Conservation (phyloP, 169 alveolate genomes). For the Plasmodium chabaudi region DNA sequence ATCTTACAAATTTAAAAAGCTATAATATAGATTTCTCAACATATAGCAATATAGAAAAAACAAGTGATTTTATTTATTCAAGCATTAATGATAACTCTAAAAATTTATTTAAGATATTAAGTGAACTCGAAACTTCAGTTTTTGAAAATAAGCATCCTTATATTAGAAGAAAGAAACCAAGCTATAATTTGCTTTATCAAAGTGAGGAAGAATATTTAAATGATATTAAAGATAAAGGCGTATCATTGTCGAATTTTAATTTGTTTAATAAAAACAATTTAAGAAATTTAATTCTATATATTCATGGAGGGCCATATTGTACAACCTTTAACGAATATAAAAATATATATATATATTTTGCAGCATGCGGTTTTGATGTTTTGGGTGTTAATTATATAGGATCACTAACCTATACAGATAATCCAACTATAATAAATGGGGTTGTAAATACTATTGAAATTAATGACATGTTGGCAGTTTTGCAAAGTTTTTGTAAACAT, state of each 20-base stretch:
- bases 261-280: constrained; percentile 50
- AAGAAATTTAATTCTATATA: constrained; percentile 60
- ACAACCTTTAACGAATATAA: constrained; percentile 27
- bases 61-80: constrained; percentile 28
- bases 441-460: constrained; percentile 48
- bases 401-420: constrained; percentile 18
- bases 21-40: constrained; percentile 48
- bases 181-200: constrained; percentile 55
- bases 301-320: constrained; percentile 77
- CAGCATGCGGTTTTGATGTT: constrained; percentile 75
- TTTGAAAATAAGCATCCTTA: constrained; percentile 72
- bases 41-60: constrained; percentile 22
- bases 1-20: constrained; percentile 29
- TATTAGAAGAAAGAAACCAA: constrained; percentile 64
- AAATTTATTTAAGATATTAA: constrained; percentile 49
- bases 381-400: constrained; percentile 62
- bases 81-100: constrained; percentile 39
- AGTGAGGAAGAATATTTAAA: constrained; percentile 1
- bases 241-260: constrained; percentile 64
- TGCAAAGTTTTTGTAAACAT: constrained; percentile 10
- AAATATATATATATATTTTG: constrained; percentile 42
- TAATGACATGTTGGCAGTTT: constrained; percentile 30
- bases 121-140: constrained; percentile 47
- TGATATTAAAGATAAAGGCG: constrained; percentile 33
- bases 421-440: constrained; percentile 46